Base-by-base conservation (phyloP, 2,329 filamentous ascomycete genomes). In the Chalaropsis ovoidea region DNA sequence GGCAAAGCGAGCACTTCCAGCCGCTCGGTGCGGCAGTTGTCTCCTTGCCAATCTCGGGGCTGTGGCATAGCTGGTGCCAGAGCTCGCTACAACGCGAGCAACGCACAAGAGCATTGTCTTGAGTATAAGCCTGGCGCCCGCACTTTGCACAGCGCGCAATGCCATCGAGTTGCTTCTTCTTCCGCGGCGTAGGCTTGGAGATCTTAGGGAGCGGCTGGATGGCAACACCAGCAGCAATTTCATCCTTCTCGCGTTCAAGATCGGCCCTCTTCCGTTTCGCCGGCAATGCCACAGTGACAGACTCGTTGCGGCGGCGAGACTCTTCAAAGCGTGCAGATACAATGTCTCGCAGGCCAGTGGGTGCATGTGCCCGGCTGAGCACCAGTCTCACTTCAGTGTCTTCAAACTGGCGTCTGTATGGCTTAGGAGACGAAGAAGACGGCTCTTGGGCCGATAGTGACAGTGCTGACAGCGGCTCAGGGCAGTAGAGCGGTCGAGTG, bases 31-130 rank as follows among this genome's bases (percentile, higher is more conserved):
- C 56, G 13, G 52, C 63, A 1, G 58, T 31, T 22, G 63, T 67
- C 13, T 67, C 68, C 15, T 65, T 19, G n/a, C 68, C 69, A 15
- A 67, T 63, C 24, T 69, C 66, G 10, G 70, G 70, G 4, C 68
- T 68, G 62, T 70, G 69, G 65, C 71, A 72, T 24, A 69, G 66
- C 66, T 71, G 71, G 42, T 72, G 71, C 69, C 70, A 70, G 10
- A 67, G 67, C 60, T 70, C 69, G 2, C 69, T 67, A 64, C 71
- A 72, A 6, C 62, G 63, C 15, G 67, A 63, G 65, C 71, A 72
- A 4, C 65, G 41, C 31, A 72, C 62, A 43, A 72, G 68, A 11
- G 58, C 27, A 65, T 72, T 71, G n/a, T 63, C 68, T 13, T 67
- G 64, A 0, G 69, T 68, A 17, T 60, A 65, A 2, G 69, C 67